Conservation (phyloP, 2,329 filamentous ascomycete genomes). For the Parasarocladium wereldwijsianum region DNA sequence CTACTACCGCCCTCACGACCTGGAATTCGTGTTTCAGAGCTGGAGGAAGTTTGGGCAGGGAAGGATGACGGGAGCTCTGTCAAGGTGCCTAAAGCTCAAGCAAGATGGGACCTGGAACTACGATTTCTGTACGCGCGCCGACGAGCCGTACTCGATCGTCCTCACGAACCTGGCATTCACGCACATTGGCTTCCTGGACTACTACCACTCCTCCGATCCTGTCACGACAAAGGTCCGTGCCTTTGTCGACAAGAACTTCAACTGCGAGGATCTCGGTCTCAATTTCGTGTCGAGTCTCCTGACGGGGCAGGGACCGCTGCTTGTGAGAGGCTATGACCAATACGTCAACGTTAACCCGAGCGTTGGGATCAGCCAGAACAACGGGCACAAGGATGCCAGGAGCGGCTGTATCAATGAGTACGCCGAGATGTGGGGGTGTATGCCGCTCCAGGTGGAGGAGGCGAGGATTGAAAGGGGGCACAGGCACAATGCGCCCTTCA, state of each 20-base stretch:
- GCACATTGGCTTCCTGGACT: slow-evolving; percentile 10
- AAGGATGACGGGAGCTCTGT: slow-evolving; percentile 9
- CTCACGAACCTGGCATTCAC: slow-evolving; percentile 10
- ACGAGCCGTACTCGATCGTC: slow-evolving; percentile 8
- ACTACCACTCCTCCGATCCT: slow-evolving; percentile 7
- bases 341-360: slow-evolving; percentile 6
- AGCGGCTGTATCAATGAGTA: slow-evolving; percentile 7
- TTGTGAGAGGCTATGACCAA: slow-evolving; percentile 7
- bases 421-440: slow-evolving; percentile 6
- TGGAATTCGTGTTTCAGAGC: slow-evolving; percentile 13
- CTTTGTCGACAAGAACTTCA: slow-evolving; percentile 10
- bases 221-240: slow-evolving; percentile 8
- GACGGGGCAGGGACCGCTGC: slow-evolving; percentile 8
- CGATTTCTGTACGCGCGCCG: slow-evolving; percentile 5
- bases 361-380: slow-evolving; percentile 5
- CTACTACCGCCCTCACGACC: slow-evolving; percentile 11
- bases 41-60: slow-evolving; percentile 11
- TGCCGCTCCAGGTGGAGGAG: slow-evolving; percentile 6
- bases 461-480: slow-evolving; percentile 4
- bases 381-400: slow-evolving; percentile 4
- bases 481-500: slow-evolving; percentile 1
- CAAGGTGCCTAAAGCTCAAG: slow-evolving; percentile 7
- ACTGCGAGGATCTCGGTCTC: slow-evolving; percentile 12
- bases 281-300: slow-evolving; percentile 10
- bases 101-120: slow-evolving; percentile 8